phyloP scores from a whole-genome alignment of 2,329 filamentous ascomycete genomes.

The Xylariaceae sp. region DNA sequence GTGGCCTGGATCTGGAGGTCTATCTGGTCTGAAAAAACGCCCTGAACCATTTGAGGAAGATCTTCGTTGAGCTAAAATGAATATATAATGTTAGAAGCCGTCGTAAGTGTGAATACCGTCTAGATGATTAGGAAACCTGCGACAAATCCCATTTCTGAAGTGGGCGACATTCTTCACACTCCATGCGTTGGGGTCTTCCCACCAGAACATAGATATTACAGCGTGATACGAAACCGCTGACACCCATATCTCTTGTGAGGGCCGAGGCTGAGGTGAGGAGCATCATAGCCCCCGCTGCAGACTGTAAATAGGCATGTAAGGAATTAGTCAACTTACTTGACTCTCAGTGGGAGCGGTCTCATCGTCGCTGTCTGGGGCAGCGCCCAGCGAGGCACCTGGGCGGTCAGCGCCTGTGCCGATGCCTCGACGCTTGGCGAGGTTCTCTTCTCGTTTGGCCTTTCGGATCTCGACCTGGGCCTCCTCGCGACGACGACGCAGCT shows the following conservation, averaged over 20 bases:
- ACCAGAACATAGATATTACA: not conserved
- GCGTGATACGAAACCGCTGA: not conserved
- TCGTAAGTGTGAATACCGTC: not conserved
- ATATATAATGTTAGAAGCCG: constrained; percentile 26
- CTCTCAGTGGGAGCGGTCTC: constrained; percentile 91
- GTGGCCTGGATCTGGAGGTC: constrained; percentile 96
- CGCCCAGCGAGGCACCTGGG: constrained; percentile 76
- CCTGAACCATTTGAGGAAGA: constrained; percentile 94
- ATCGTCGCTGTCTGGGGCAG: constrained; percentile 94
- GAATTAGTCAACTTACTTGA: constrained; percentile 63
- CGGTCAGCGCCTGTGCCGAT: constrained; percentile 78
- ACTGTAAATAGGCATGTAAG: not conserved
- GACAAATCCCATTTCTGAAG: not conserved
- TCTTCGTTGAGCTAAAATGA: constrained; percentile 81
- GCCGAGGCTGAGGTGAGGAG: not conserved
- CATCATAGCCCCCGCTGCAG: not conserved
- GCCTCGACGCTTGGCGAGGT: constrained; percentile 95
- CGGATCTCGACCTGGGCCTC: constrained; percentile 99
- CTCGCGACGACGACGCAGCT: constrained; percentile 95
- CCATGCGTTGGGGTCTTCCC: not conserved
- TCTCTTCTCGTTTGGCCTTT: constrained; percentile 98
- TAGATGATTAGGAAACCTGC: not conserved
- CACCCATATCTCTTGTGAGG: not conserved
- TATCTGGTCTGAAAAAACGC: constrained; percentile 98
- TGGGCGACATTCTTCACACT: not conserved